phyloP scores from a whole-genome alignment of 2,329 filamentous ascomycete genomes.

The Coniochaeta prunicola region DNA sequence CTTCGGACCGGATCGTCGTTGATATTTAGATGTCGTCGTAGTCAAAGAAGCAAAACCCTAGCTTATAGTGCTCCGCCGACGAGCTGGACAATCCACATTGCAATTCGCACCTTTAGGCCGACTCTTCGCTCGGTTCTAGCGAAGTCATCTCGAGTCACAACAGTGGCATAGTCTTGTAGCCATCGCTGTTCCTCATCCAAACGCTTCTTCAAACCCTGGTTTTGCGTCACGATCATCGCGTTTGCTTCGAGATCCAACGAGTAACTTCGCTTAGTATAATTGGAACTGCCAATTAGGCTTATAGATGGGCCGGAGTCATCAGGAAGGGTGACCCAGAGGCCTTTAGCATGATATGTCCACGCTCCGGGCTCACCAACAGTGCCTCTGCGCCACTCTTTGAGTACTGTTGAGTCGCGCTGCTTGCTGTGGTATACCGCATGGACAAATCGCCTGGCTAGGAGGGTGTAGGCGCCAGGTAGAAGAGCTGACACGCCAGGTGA shows the following conservation, averaged over 20 bases:
- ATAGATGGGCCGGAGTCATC: conserved; percentile 60
- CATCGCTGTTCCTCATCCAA: conserved; percentile 75
- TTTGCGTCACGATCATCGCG: conserved; percentile 73
- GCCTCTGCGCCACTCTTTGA: conserved; percentile 85
- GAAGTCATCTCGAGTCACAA: conserved; percentile 70
- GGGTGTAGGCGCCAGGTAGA: conserved; percentile 84
- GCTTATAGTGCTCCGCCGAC: conserved; percentile 77
- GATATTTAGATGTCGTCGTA: not conserved
- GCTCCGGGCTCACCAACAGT: conserved; percentile 73
- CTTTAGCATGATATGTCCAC: conserved; percentile 98
- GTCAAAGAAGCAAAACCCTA: not conserved
- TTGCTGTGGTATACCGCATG: conserved; percentile 41
- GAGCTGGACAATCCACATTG: conserved; percentile 88
- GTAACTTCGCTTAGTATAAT: conserved; percentile 94
- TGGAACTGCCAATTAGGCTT: conserved; percentile 82
- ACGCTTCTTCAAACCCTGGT: conserved; percentile 62
- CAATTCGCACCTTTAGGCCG: conserved; percentile 73
- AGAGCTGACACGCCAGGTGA: conserved; percentile 84
- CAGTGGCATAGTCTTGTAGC: conserved; percentile 66
- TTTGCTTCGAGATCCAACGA: conserved; percentile 87
- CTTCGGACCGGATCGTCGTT: not conserved
- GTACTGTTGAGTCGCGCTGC: conserved; percentile 50
- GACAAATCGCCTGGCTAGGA: conserved; percentile 77
- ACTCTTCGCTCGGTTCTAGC: conserved; percentile 76
- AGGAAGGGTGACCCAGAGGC: conserved; percentile 78